Evolutionary conservation across 2,329 filamentous ascomycete species (phyloP), one percentile per base, ranked within the genome.

Genomic region (Ophiostoma piceae): DNA sequence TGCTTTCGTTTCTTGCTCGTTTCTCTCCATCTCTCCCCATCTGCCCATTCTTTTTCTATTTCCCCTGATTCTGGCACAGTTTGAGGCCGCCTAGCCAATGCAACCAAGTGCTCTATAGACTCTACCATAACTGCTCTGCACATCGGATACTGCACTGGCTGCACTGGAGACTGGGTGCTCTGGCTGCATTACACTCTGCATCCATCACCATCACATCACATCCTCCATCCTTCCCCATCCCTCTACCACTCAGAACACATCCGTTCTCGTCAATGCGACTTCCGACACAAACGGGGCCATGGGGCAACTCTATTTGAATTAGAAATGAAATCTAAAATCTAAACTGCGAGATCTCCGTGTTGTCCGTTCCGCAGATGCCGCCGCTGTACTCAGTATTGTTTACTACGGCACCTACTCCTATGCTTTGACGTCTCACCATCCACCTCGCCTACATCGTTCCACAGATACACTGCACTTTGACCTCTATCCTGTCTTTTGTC

Each of bases 1-100:
- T 12, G 9, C 22, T 57, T 54, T n/a, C n/a, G 47, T 8, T 9
- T 54, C n/a, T 16, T 19, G 2, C 8, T 57, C 22, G n/a, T 57
- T 57, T 26, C 22, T 57, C 22, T 16, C 16, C 29, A 16, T 64
- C 60, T 64, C 9, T n/a, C 26, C 29, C 26, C 29, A 35, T 64
- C 32, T 39, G n/a, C 60, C 35, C 35, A 35, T 35, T 37, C 19
- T 37, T 64, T 64, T 39, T 64, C 60, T 37, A n/a, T 37, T 39
- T n/a, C 60, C 62, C 62, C 62, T 65, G 35, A 41, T 65, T 41
- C 7, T 65, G 62, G 19, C 62, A 37, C 7, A 35, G 62, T 65
- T 65, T 65, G 62, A 65, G 62, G 62, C 62, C 62, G 62, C 62
- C 62, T 65, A 22, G 62, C 60, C 35, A 39, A 65, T 65, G 35